Conservation (phyloP, 345 rosid genomes). For the Citrus hindsii region DNA sequence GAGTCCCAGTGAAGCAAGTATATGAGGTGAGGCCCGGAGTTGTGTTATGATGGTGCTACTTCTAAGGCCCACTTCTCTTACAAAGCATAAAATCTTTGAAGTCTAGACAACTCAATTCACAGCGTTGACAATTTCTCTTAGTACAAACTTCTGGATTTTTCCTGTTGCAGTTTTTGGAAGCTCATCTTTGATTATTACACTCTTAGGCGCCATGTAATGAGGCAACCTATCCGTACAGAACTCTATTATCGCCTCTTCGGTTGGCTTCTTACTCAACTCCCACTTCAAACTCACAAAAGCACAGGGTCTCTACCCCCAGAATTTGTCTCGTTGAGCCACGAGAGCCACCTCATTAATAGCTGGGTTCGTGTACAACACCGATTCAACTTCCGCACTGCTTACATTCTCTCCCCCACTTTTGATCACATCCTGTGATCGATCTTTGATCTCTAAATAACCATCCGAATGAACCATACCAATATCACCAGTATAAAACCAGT, state of each 20-base stretch:
- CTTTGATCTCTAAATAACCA: conserved; percentile 33
- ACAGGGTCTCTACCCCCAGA: conserved; percentile 31
- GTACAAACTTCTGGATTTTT: conserved; percentile 13
- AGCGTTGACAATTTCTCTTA: conserved; percentile 7
- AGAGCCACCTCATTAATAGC: conserved; percentile 28
- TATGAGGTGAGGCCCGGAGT: no score
- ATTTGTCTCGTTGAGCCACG: conserved; percentile 26
- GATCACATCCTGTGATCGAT: conserved; percentile 29
- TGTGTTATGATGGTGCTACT: no score
- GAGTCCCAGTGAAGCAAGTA: no score
- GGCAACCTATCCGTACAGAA: conserved; percentile 23
- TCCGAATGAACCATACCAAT: conserved; percentile 31
- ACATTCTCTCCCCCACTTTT: conserved; percentile 36
- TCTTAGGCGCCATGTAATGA: conserved; percentile 29
- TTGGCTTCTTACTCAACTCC: not conserved
- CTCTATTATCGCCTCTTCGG: conserved; percentile 12
- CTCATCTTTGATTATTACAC: conserved; percentile 20
- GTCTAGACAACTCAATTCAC: not conserved
- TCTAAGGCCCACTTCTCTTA: not conserved
- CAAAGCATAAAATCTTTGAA: not conserved
- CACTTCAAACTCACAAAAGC: conserved; percentile 20
- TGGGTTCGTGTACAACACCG: conserved; percentile 29
- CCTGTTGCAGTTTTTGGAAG: conserved; percentile 30
- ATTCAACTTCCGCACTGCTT: conserved; percentile 24
- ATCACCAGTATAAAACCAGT: conserved; percentile 33